Conservation (phyloP, 768 basidiomycete species). For the Termitomyces sp. region DNA sequence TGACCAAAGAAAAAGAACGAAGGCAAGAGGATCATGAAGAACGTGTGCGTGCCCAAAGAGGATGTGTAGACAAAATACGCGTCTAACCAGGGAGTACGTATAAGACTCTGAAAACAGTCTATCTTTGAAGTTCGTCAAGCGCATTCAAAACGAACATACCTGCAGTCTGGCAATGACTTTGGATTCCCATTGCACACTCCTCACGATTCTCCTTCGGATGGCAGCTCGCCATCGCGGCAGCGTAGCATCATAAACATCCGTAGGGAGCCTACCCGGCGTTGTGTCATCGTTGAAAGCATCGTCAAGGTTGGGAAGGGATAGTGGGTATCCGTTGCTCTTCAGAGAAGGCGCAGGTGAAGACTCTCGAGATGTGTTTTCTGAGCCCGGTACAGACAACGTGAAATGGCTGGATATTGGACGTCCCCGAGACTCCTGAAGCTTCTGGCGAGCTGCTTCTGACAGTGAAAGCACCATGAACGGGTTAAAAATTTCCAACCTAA, state of each 20-base stretch:
- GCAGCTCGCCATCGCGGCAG: slow-evolving; percentile 65
- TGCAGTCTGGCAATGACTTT: slow-evolving; percentile 62
- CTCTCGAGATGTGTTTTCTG: slow-evolving; percentile 29
- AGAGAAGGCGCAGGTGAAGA: slow-evolving; percentile 26
- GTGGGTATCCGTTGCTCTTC: slow-evolving; percentile 12
- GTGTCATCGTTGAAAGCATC: not conserved
- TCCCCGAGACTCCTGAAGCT: slow-evolving; percentile 5
- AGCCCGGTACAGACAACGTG: slow-evolving; percentile 26
- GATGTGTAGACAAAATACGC: slow-evolving; percentile 83
- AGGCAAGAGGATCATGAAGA: slow-evolving; percentile 90
- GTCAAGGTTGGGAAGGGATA: slow-evolving; percentile 4
- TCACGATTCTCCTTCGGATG: slow-evolving; percentile 52
- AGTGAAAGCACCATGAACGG: slow-evolving; percentile 2
- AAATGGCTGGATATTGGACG: slow-evolving; percentile 20
- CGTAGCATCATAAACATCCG: slow-evolving; percentile 61
- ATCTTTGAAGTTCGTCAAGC: not conserved
- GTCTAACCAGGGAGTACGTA: slow-evolving; percentile 69
- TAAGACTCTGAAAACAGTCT: slow-evolving; percentile 32
- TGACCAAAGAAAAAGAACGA: slow-evolving; percentile 88
- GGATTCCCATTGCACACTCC: slow-evolving; percentile 56
- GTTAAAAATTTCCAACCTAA: not conserved
- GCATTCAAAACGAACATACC: slow-evolving; percentile 33
- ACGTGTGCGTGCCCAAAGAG: slow-evolving; percentile 80
- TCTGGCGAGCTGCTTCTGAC: slow-evolving; percentile 4
- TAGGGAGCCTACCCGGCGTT: slow-evolving; percentile 28